Evolutionary conservation across 768 basidiomycete genomes (phyloP), one percentile per base, ranked within the genome.

Genomic region (Ramaria sp.): DNA sequence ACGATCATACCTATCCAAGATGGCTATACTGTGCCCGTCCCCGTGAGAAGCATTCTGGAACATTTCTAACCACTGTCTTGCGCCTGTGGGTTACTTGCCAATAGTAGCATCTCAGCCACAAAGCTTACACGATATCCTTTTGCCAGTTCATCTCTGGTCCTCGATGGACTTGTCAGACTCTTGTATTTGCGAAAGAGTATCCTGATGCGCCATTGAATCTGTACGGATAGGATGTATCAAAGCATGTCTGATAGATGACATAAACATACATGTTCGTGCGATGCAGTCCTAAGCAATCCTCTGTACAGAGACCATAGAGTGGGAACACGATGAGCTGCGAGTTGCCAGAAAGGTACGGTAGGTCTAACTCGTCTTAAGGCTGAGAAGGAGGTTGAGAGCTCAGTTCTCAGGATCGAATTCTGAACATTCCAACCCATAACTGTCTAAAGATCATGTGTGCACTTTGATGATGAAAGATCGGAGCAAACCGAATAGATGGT

Each of bases 241-340:
- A 42, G 16, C 32, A n/a, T 30, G 25, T n/a, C n/a, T n/a, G 16
- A 27, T 1, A 42, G 8, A 38, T 13, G n/a, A 18, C 42, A 1
- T 15, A 45, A 1, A 64, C 78, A 52, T 60, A 87, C 85, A 62
- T 78, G 70, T 25, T 76, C 73, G 13, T 73, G 73, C 0, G 8
- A 25, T 22, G 85, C 73, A 38, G 73, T 61, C 27, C 73, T 69
- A 47, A 88, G 66, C 13, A 94, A 72, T 3, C 79, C 78, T 20
- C 88, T 76, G 65, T 92, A 94, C 4, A 93, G 69, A 0, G 72
- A 66, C 85, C 87, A 88, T 60, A 85, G 65, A 0, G 88, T 90
- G 3, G 91, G 89, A 25, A 82, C 67, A 20, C 83, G 77, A 64
- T 94, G 91, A 0, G 82, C 82, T 0, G 74, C 71, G 25, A 90